These are phyloP conservation scores for Exserohilum turcica DNA, from an alignment of 2,329 filamentous ascomycete species.

Conservation along the genomic window DNA sequence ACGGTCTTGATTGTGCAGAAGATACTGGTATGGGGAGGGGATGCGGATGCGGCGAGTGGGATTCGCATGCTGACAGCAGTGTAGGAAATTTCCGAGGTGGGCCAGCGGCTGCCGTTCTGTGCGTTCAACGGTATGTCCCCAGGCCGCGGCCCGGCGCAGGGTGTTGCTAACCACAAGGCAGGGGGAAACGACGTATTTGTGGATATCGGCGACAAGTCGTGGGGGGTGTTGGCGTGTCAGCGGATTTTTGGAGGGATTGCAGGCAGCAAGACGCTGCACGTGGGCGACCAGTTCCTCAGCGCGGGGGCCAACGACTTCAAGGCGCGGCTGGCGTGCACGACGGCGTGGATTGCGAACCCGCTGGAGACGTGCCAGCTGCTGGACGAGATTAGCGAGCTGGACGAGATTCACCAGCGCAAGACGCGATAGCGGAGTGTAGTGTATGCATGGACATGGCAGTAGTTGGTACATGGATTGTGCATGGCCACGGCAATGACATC, in stretches of 20 bases:
- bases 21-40: slow-evolving; percentile 61
- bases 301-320: slow-evolving; percentile 95
- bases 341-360: slow-evolving; percentile 95
- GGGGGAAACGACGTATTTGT: slow-evolving; percentile 96
- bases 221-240: slow-evolving; percentile 92
- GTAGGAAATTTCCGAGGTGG: slow-evolving; percentile 73
- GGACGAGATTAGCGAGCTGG: slow-evolving; percentile 70
- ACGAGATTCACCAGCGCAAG: slow-evolving; percentile 49
- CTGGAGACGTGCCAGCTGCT: slow-evolving; percentile 86
- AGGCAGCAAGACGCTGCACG: slow-evolving; percentile 82
- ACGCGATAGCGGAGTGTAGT: slow-evolving; percentile 23
- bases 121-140: slow-evolving; percentile 78
- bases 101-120: slow-evolving; percentile 79
- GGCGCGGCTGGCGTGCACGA: slow-evolving; percentile 87
- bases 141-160: background rate
- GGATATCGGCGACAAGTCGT: slow-evolving; percentile 96
- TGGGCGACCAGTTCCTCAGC: slow-evolving; percentile 94
- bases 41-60: background rate
- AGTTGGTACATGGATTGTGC: background rate
- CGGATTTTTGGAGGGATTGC: slow-evolving; percentile 80
- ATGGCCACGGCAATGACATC: slow-evolving; percentile 1
- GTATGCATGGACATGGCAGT: background rate
- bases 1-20: slow-evolving; percentile 94
- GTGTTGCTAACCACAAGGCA: slow-evolving; percentile 41
- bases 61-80: slow-evolving; percentile 13